Evolutionary conservation across 768 basidiomycete genomes (phyloP).

Genomic region (Omphalotus guepiniiformis): DNA sequence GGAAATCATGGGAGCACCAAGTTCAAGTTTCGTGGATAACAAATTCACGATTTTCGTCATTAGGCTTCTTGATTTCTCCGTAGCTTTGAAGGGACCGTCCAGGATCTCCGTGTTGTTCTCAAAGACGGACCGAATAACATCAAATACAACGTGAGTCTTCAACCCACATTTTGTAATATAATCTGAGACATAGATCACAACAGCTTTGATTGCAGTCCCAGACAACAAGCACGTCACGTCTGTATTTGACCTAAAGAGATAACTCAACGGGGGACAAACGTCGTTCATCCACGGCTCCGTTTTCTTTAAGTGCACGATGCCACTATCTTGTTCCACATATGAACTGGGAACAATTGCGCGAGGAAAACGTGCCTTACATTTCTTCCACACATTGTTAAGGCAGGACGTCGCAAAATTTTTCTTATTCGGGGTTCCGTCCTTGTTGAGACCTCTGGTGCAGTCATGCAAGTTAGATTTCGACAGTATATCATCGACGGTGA

Average conservation of each 20-base stretch:
- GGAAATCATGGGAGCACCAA: background rate
- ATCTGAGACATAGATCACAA: slow-evolving; percentile 23
- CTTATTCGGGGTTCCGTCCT: background rate
- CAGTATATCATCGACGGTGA: slow-evolving; percentile 17
- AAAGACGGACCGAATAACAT: slow-evolving; percentile 14
- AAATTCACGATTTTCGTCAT: slow-evolving; percentile 17
- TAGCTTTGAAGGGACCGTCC: slow-evolving; percentile 1
- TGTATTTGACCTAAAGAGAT: slow-evolving; percentile 12
- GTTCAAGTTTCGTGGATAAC: slow-evolving; percentile 10
- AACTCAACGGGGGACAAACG: background rate
- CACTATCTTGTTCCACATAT: slow-evolving; percentile 14
- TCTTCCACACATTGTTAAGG: slow-evolving; percentile 5
- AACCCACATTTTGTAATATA: slow-evolving; percentile 24
- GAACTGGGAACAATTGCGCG: slow-evolving; percentile 11
- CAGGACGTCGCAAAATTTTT: slow-evolving; percentile 1
- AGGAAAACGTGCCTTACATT: slow-evolving; percentile 23
- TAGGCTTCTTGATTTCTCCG: slow-evolving; percentile 12
- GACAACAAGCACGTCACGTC: slow-evolving; percentile 20
- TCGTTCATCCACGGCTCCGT: slow-evolving; percentile 16
- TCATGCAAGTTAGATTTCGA: slow-evolving; percentile 16
- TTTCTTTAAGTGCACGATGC: slow-evolving; percentile 16
- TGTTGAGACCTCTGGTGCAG: slow-evolving; percentile 8
- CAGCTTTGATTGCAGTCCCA: slow-evolving; percentile 22
- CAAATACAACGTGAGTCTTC: slow-evolving; percentile 22
- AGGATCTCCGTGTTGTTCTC: slow-evolving; percentile 2